Percentiles rank a stretch among this genome's conserved stretches.
Conservation (phyloP, 176 grass and related monocot genomes). For the Triticum dicoccoides region DNA sequence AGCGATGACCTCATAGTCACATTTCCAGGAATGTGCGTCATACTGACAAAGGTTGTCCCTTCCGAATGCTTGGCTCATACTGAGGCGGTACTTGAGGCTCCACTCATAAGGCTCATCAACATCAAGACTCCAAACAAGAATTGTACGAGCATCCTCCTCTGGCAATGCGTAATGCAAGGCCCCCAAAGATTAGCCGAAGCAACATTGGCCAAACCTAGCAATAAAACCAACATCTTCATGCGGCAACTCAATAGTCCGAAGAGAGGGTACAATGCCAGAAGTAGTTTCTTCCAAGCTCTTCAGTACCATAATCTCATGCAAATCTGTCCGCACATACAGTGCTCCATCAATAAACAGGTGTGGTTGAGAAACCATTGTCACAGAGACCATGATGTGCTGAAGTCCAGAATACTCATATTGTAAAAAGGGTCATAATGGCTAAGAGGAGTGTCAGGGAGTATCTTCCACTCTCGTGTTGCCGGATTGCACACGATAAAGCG, state of each 20-base stretch:
- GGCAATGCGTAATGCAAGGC: slow-evolving; percentile 17
- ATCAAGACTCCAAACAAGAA: slow-evolving; percentile 26
- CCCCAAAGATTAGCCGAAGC: slow-evolving; percentile 28
- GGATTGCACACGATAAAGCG: slow-evolving; percentile 35
- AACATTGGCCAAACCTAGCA: neutral
- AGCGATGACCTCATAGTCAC: slow-evolving; percentile 14
- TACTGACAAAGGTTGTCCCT: slow-evolving; percentile 4
- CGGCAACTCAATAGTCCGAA: slow-evolving; percentile 4
- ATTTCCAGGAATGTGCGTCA: neutral
- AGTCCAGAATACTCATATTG: slow-evolving; percentile 7
- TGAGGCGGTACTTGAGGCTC: slow-evolving; percentile 7
- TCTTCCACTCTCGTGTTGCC: slow-evolving; percentile 8
- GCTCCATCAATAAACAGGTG: neutral
- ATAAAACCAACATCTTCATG: neutral
- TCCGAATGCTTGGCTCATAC: slow-evolving; percentile 20
- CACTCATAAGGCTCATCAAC: neutral
- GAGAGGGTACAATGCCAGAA: neutral
- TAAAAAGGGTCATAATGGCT: neutral
- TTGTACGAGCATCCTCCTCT: neutral
- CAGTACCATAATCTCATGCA: slow-evolving; percentile 1
- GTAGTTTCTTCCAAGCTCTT: neutral
- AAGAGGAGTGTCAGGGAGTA: neutral
- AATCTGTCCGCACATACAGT: neutral
- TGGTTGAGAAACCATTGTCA: neutral
- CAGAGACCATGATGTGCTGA: slow-evolving; percentile 12